These are phyloP conservation scores for Microbotryum lychnidis-dioicae DNA, from an alignment of 1,284 basidiomycete genomes.

Conservation along the genomic window DNA sequence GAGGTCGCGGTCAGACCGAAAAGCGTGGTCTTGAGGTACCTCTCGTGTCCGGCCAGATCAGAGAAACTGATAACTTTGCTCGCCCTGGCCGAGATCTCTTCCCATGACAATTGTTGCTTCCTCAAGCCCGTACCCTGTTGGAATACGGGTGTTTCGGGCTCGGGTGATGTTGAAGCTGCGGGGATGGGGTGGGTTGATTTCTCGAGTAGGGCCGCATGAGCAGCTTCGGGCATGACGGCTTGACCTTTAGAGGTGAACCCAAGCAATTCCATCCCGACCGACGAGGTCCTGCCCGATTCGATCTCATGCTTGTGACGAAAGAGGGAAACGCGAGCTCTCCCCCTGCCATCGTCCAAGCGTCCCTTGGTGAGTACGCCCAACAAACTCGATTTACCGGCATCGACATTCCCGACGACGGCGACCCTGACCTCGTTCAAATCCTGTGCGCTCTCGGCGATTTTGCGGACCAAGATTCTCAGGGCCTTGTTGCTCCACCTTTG, in stretches of 20 bases:
- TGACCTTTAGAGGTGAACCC: slow-evolving; percentile 67
- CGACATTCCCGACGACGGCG: slow-evolving; percentile 79
- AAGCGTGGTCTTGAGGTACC: slow-evolving; percentile 71
- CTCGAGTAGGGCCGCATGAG: slow-evolving; percentile 7
- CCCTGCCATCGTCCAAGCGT: slow-evolving; percentile 86
- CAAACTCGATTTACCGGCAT: slow-evolving; percentile 85
- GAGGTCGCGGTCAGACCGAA: slow-evolving; percentile 90
- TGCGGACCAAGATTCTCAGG: slow-evolving; percentile 31
- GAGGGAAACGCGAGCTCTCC: slow-evolving; percentile 80
- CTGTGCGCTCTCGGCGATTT: slow-evolving; percentile 34
- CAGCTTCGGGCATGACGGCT: slow-evolving; percentile 19
- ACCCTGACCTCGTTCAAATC: slow-evolving; percentile 68
- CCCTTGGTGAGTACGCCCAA: slow-evolving; percentile 62
- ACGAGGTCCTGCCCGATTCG: slow-evolving; percentile 83
- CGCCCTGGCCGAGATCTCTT: slow-evolving; percentile 82
- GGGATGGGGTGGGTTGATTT: background rate
- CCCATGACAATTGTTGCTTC: slow-evolving; percentile 76
- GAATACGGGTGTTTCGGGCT: too few species aligned
- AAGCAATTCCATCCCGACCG: slow-evolving; percentile 54
- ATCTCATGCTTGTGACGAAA: slow-evolving; percentile 98
- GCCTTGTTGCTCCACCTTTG: slow-evolving; percentile 30
- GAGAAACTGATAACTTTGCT: slow-evolving; percentile 66
- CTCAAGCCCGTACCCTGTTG: slow-evolving; percentile 42
- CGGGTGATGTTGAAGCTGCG: background rate
- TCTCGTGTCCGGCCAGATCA: slow-evolving; percentile 34